Evolutionary conservation across 176 grass and related monocot species (phyloP), one percentile per base, ranked within the genome.

Genomic region (Olyra latifolia): DNA sequence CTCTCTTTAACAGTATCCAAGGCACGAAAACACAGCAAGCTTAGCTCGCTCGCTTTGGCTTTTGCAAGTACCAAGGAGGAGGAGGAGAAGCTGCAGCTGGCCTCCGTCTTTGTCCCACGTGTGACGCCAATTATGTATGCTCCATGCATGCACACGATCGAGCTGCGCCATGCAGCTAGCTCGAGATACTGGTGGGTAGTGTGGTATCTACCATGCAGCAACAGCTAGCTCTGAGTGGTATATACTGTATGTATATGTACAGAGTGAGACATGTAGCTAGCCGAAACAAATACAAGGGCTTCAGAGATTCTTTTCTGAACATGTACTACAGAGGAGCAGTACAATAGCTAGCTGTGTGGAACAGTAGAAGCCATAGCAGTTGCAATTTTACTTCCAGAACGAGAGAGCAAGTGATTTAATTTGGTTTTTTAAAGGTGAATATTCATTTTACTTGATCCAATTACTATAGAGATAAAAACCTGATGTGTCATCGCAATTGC

Each of bases 61-160:
- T 87, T 91, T 69, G 80, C 46, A 14, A 75, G 47, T 83, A 87
- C 80, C 88, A 35, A 87, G 85, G 62, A 40, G 35, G 76, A 40
- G 35, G 76, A 68, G 66, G 49, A 70, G 69, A 82, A 81, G 57
- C 72, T 56, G 69, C 77, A 77, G 57, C 72, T 56, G 84, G 54
- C 38, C 50, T 76, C 75, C 62, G 80, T 83, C 62, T 82, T 75
- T 87, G 62, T 87, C 88, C 80, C 88, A 91, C 88, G 84, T 91
- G 88, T 71, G 69, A 64, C 35, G 72, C 58, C 48, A 39, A 29
- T 66, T 76, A 27, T 15, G 9, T 39, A 54, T 54, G 10, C 20
- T 29, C 52, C 69, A 62, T 50, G 69, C 53, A n/a, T n/a, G n/a
- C n/a, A n/a, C n/a, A 69, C 71, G 75, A 58, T 35, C 32, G 32